Base-by-base conservation (phyloP, 352 stramenopile genomes). In the Elongisporangium prolatum region DNA sequence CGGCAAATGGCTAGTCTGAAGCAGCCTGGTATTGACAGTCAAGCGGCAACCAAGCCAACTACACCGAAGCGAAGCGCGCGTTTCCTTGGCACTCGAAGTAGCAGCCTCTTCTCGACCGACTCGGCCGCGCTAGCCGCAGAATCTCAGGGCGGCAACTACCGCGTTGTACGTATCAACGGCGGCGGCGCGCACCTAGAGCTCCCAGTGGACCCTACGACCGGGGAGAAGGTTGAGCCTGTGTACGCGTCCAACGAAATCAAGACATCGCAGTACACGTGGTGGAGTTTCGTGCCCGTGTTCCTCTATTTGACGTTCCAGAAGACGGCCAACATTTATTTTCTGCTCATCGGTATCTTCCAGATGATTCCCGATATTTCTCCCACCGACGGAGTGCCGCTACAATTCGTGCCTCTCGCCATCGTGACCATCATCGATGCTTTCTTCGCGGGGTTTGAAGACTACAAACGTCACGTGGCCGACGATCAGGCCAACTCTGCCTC, bases 261-360 rank as follows among this genome's bases (percentile, higher is more conserved):
- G 59, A 96, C 87, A 47, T 91, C 82, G 16, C 75, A 96, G 70
- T 96, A 94, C 64, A 93, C 86, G 59, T 93, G 82, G 84, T 96
- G 85, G 85, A 93, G 76, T 60, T 94, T 96, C 61, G 71, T 91
- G 21, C 87, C 87, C 0, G 82, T 96, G 47, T 96, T 96, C 50
- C 63, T 96, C 18, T 95, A 91, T 51, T 56, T 91, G 37, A 92
- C 82, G 37, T 96, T 96, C 69, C 79, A 89, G 66, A 94, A 94
- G 72, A 93, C 82, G 0, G 87, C 87, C 21, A 95, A 96, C 60
- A 50, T 96, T 57, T 96, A 96, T 62, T 96, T 96, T 57, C 54
- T 96, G 38, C 69, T 92, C 13, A 93, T 96, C 57, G 84, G 83
- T n/a, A 88, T 96, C 50, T 88, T 96, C 64, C 84, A 96, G 65